Evolutionary conservation across 495 filamentous ascomycete species (phyloP).

Genomic region (Chaetomium fimeti): DNA sequence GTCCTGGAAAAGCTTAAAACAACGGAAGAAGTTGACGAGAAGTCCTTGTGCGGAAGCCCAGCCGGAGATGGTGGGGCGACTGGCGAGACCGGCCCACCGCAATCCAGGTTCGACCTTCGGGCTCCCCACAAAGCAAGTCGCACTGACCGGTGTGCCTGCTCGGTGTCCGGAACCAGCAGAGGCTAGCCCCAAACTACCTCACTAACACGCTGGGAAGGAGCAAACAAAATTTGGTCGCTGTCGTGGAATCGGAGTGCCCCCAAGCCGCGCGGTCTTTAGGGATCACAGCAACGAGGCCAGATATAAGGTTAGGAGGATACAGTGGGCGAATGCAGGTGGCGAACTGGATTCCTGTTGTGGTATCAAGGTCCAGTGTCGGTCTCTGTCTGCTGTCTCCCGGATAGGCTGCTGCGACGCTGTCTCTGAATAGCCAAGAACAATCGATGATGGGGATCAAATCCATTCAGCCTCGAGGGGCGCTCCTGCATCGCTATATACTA

Average conservation of each 20-base stretch:
- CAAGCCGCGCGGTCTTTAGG: background rate
- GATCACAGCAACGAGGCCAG: background rate
- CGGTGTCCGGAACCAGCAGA: slow-evolving; percentile 11
- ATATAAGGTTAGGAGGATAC: background rate
- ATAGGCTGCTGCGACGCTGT: background rate
- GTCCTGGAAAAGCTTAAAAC: slow-evolving; percentile 30
- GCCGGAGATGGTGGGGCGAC: slow-evolving; percentile 26
- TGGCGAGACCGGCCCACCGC: slow-evolving; percentile 9
- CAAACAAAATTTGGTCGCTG: background rate
- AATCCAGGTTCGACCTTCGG: background rate
- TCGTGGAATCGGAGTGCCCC: background rate
- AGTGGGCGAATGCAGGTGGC: background rate
- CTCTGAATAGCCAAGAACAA: background rate
- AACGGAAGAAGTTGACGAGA: slow-evolving; percentile 18
- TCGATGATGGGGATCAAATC: background rate
- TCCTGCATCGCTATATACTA: background rate
- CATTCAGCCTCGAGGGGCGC: background rate
- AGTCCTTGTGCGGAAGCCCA: slow-evolving; percentile 20
- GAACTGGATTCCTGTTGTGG: background rate
- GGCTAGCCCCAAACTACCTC: background rate
- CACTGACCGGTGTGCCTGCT: slow-evolving; percentile 9
- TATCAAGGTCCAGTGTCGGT: no score
- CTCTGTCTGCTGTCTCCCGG: background rate
- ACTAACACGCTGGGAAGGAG: background rate
- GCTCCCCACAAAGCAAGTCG: slow-evolving; percentile 16